Percentiles rank a stretch among this genome's conserved stretches.
phyloP scores from a whole-genome alignment of 108 stramenopile genomes.

The Pseudonitzschia multiseries region DNA sequence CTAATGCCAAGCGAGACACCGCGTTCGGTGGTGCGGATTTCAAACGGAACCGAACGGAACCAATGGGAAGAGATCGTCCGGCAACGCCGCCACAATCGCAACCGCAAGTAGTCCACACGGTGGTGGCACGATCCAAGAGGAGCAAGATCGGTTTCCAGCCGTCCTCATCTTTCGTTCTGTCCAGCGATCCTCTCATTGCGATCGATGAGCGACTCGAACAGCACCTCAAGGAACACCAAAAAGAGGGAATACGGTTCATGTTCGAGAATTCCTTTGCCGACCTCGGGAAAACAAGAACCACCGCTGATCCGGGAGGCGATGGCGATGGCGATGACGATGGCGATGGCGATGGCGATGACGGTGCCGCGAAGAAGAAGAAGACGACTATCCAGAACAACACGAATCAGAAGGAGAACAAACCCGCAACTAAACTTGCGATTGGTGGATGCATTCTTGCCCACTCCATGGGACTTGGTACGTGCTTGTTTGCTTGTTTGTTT shows the following conservation, averaged over 20 bases:
- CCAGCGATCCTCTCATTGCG: slow-evolving; percentile 23
- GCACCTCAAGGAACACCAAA: slow-evolving; percentile 68
- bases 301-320: no score
- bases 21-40: no score
- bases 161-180: slow-evolving; percentile 11
- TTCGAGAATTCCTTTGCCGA: slow-evolving; percentile 65
- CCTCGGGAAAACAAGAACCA: slow-evolving; percentile 28
- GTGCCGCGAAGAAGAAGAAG: no score
- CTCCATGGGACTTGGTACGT: slow-evolving; percentile 62
- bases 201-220: slow-evolving; percentile 46
- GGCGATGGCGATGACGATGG: no score
- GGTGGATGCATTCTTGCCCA: slow-evolving; percentile 80
- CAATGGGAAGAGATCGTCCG: not conserved
- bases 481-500: slow-evolving; percentile 12
- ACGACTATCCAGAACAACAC: no score
- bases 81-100: no score
- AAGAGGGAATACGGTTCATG: slow-evolving; percentile 71
- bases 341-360: not conserved
- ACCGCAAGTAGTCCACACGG: not conserved
- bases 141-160: not conserved
- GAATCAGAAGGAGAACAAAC: no score
- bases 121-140: not conserved
- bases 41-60: no score
- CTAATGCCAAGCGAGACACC: not conserved
- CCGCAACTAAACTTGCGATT: slow-evolving; percentile 6